Evolutionary conservation across 148 eudicot species (phyloP), one percentile per base, ranked within the genome.

Genomic region (Amaranthus hypochondriacus): DNA sequence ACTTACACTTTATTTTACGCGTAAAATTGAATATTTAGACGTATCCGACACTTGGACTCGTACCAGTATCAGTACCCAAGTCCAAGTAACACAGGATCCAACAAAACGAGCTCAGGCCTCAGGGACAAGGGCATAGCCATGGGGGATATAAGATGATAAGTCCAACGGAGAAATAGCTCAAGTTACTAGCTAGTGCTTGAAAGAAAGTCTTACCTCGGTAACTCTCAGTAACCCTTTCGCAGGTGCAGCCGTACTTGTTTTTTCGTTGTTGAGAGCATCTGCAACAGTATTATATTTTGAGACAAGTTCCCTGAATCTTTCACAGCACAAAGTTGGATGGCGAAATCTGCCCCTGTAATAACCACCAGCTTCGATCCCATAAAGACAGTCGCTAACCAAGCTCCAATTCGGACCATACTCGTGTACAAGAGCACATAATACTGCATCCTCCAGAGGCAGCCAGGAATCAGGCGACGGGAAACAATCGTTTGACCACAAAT

Each of bases 341-440:
- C 97, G 92, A 81, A 79, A 83, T 65, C 96, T 85, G 79, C 99
- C 99, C 73, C 95, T 83, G 75, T 87, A 90, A 82, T 56, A 77
- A 42, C 99, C 99, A 53, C 99, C 99, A 75, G 90, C 92, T 44
- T 88, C 73, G 89, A 92, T 90, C 48, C 90, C 94, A 83, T 90
- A 87, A 61, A 96, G 77, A 49, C 82, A 75, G 70, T 96, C 99
- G 82, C 97, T 96, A 53, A 84, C 96, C 79, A 96, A 87, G 82
- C 85, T 84, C 99, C 99, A 96, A 77, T 92, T 85, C 10, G 94
- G 83, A 48, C 96, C 97, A 81, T 90, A 96, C 80, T 96, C 96
- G 78, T 96, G 96, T 42, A 96, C 91, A 81, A 85, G 76, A 75
- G 96, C 97, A 87, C 97, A 96, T 72, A 96, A 75, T 44, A 87